phyloP scores from a whole-genome alignment of 2,329 filamentous ascomycete species.

The Bipolaris gigantea region DNA sequence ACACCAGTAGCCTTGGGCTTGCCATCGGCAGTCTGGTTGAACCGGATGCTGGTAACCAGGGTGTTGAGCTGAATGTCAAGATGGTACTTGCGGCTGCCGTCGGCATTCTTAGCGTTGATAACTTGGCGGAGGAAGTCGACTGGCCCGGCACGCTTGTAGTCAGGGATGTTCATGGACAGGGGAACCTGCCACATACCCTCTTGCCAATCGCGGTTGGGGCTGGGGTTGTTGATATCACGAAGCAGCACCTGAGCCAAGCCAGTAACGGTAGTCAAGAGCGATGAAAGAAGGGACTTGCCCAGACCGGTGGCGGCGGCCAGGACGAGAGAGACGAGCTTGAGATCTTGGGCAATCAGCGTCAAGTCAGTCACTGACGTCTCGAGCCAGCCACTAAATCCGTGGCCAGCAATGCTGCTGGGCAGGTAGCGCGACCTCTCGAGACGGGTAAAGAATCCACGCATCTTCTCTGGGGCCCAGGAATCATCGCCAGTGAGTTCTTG shows the following conservation, averaged over 20 bases:
- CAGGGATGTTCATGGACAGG: conserved; percentile 49
- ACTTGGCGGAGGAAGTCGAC: conserved; percentile 58
- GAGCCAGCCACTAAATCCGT: conserved; percentile 62
- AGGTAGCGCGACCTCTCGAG: conserved; percentile 59
- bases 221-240: conserved; percentile 56
- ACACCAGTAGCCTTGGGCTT: conserved; percentile 53
- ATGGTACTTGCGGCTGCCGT: conserved; percentile 57
- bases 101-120: conserved; percentile 50
- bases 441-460: conserved; percentile 59
- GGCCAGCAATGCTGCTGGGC: conserved; percentile 48
- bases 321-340: conserved; percentile 56
- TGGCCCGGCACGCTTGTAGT: conserved; percentile 54
- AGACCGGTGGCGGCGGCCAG: conserved; percentile 55
- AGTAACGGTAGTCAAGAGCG: conserved; percentile 45
- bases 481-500: conserved; percentile 60
- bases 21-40: conserved; percentile 60
- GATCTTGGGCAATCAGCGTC: conserved; percentile 54
- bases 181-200: conserved; percentile 61
- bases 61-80: conserved; percentile 62
- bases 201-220: conserved; percentile 48
- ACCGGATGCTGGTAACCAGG: conserved; percentile 65
- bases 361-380: conserved; percentile 55
- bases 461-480: conserved; percentile 61
- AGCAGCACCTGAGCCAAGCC: conserved; percentile 52
- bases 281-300: conserved; percentile 43